phyloP scores from a whole-genome alignment of 768 basidiomycete genomes.

The Gelatoporia subvermispora region DNA sequence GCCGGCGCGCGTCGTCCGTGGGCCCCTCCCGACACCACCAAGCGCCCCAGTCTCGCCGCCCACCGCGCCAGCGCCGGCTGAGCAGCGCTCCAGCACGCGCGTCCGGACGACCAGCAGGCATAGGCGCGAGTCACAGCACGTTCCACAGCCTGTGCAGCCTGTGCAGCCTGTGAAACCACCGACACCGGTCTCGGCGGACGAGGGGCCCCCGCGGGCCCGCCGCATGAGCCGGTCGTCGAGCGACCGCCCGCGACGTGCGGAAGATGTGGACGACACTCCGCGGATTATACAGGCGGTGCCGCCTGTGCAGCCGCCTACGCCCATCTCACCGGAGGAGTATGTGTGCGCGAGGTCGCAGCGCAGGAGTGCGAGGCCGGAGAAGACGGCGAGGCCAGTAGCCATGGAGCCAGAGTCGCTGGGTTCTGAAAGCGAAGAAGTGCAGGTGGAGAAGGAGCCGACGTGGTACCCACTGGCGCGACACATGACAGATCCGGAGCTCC shows the following conservation, averaged over 20 bases:
- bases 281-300: constrained; percentile 17
- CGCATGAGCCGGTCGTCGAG: background rate
- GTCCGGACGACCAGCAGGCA: too few species aligned
- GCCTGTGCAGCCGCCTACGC: constrained; percentile 14
- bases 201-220: background rate
- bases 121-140: background rate
- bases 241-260: background rate
- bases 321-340: constrained; percentile 34
- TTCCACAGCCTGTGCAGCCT: background rate
- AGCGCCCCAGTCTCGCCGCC: too few species aligned
- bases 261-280: constrained; percentile 3
- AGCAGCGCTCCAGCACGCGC: too few species aligned
- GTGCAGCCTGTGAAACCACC: background rate
- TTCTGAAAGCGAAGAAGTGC: background rate
- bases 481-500: constrained; percentile 46
- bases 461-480: constrained; percentile 54
- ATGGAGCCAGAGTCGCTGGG: constrained; percentile 15
- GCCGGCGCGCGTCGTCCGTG: background rate
- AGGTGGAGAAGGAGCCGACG: constrained; percentile 11
- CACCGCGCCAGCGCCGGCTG: too few species aligned
- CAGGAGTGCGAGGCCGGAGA: constrained; percentile 37
- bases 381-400: constrained; percentile 29
- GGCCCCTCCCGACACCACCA: too few species aligned
- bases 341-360: constrained; percentile 35
- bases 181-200: background rate